Base-by-base conservation (phyloP, 1,139 yeast species). In the Fermentozyma sake region DNA sequence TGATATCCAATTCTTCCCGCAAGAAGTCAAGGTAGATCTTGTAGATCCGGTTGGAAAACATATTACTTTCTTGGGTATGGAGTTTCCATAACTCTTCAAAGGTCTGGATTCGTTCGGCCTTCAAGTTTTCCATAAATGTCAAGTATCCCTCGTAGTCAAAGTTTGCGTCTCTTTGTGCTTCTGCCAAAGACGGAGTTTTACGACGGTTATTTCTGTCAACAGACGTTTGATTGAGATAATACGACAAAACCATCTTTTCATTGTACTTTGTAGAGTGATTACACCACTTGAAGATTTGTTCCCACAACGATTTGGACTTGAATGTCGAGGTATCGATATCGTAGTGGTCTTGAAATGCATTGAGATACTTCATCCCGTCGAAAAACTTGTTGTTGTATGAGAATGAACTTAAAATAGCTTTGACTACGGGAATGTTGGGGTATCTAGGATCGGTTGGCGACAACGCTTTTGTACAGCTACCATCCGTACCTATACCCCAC, bases 111-210 rank as follows among this genome's bases (percentile, higher is more conserved):
- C 72, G 46, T 29, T 52, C 56, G 7, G 33, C 25, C 25, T 46
- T 42, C 18, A 65, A 42, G 7, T 49, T 53, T 3, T 48, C 39
- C 6, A 52, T 31, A 31, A 51, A 62, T 22, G 34, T 48, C 32
- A 63, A 42, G 39, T 47, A 66, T 3, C 61, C 59, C 33, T 62
- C 65, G 38, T 61, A 63, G 35, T 66, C 68, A 32, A 66, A 66
- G 25, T 61, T 52, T 7, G 51, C 60, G 37, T 60, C 50, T 22
- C 51, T 47, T 33, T 58, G 52, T 0, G 58, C 61, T 22, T 56
- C 62, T 11, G 41, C 42, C 10, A 61, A 44, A 4, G 48, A 33
- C 1, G 35, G 20, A 6, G 32, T 33, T 14, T 19, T 19, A 10
- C 26, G 23, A n/a, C n/a, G n/a, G n/a, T n/a, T n/a, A 11, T 18